Percentiles rank a stretch among this genome's conserved stretches.
Conservation (phyloP, 371 early-diverging fungal genomes). For the Thermomucor indicae-seudaticae region DNA sequence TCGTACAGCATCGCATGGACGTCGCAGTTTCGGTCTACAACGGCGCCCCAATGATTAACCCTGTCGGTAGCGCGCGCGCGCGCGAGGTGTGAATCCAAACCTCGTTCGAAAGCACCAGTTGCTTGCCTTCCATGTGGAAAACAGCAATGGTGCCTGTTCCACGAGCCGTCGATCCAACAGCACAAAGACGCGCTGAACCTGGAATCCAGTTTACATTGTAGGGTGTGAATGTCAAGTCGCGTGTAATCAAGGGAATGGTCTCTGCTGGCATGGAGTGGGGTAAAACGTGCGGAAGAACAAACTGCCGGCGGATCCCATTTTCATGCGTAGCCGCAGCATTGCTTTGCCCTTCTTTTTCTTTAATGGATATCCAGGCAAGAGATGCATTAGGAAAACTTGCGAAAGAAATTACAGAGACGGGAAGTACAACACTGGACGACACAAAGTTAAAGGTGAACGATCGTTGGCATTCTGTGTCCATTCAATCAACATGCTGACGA, state of each 20-base stretch:
- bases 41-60: not conserved
- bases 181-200: constrained; percentile 61
- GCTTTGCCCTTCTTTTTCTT: not conserved
- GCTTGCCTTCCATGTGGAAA: constrained; percentile 49
- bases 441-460: constrained; percentile 27
- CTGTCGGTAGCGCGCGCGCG: not conserved
- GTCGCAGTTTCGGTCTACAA: constrained; percentile 44
- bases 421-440: constrained; percentile 33
- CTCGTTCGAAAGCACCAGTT: constrained; percentile 40
- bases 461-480: too few relatives aligned
- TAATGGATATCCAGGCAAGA: constrained; percentile 23
- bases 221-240: constrained; percentile 34
- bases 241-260: not conserved
- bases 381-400: constrained; percentile 17
- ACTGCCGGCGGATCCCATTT: not conserved
- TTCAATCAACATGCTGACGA: too few relatives aligned
- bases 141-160: constrained; percentile 68
- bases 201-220: constrained; percentile 67
- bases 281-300: not conserved
- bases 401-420: constrained; percentile 38
- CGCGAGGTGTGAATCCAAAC: constrained; percentile 14
- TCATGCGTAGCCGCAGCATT: constrained; percentile 1
- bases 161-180: constrained; percentile 63
- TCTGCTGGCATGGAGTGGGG: not conserved
- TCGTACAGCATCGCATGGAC: constrained; percentile 66